A percentile compares a stretch with the other conserved stretches of the same genome.
These are phyloP conservation scores for Pleoardoris graminearum DNA, from an alignment of 2,329 filamentous ascomycete genomes.

Conservation along the genomic window DNA sequence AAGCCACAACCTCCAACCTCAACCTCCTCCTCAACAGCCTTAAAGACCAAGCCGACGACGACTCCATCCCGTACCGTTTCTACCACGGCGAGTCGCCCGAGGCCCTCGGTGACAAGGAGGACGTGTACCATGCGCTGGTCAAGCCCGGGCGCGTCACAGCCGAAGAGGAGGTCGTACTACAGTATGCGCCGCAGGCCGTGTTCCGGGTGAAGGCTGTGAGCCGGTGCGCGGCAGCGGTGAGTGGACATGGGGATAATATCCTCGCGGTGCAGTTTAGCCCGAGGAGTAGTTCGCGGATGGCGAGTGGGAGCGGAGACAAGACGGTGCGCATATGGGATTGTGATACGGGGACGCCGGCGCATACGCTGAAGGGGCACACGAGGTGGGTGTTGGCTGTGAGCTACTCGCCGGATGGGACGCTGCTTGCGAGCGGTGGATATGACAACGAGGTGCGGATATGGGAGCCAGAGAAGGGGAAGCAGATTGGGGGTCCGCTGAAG, in stretches of 20 bases:
- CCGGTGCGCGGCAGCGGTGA: conserved; percentile 83
- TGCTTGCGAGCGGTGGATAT: conserved; percentile 88
- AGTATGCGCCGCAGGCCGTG: conserved; percentile 81
- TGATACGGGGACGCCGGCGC: conserved; percentile 85
- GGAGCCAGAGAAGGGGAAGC: conserved; percentile 80
- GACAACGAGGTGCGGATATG: conserved; percentile 90
- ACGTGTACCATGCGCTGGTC: conserved; percentile 48
- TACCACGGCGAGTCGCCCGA: conserved; percentile 55
- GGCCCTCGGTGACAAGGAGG: conserved; percentile 51
- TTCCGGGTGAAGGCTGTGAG: conserved; percentile 93
- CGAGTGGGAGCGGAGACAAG: conserved; percentile 87
- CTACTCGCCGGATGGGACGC: conserved; percentile 81
- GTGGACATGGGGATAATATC: conserved; percentile 90
- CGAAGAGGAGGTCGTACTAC: conserved; percentile 65
- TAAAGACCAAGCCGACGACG: conserved; percentile 67
- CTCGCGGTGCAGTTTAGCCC: conserved; percentile 85
- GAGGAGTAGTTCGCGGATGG: conserved; percentile 72
- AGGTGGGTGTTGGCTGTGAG: conserved; percentile 87
- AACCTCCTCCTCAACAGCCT: conserved; percentile 85
- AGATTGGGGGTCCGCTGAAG: conserved; percentile 71
- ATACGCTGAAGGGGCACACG: conserved; percentile 84
- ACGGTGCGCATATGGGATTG: conserved; percentile 94
- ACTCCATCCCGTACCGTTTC: conserved; percentile 65
- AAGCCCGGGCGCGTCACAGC: conserved; percentile 53
- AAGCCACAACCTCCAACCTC: conserved; percentile 86